Percentiles rank a stretch among this genome's conserved stretches.
phyloP scores from a whole-genome alignment of 352 stramenopile genomes.

The Phytopythium litorale region DNA sequence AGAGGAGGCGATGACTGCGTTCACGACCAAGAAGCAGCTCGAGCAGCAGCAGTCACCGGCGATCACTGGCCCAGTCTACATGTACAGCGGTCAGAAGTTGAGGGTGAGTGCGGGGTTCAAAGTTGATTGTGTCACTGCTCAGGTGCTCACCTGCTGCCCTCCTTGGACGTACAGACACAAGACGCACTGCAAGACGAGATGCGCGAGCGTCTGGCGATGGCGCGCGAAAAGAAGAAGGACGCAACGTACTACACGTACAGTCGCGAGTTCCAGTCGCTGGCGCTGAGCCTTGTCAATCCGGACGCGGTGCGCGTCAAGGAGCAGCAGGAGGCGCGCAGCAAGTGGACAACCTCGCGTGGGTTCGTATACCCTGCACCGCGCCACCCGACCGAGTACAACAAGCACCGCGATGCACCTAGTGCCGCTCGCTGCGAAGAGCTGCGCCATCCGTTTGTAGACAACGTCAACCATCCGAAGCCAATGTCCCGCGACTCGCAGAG shows the following conservation, averaged over 20 bases:
- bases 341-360: slow-evolving; percentile 82
- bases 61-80: slow-evolving; percentile 41
- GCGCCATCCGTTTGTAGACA: slow-evolving; percentile 78
- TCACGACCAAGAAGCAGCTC: slow-evolving; percentile 36
- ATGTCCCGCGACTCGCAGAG: slow-evolving; percentile 38
- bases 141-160: not conserved
- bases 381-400: slow-evolving; percentile 62
- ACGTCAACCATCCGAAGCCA: slow-evolving; percentile 64
- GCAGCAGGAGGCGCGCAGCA: slow-evolving; percentile 35
- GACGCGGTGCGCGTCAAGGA: slow-evolving; percentile 51
- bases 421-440: slow-evolving; percentile 83
- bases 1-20: slow-evolving; percentile 25
- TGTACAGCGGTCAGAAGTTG: slow-evolving; percentile 88
- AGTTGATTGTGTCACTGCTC: not conserved
- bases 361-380: slow-evolving; percentile 87
- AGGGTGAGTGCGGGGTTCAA: slow-evolving; percentile 26
- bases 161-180: slow-evolving; percentile 43
- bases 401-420: slow-evolving; percentile 64
- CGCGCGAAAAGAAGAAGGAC: slow-evolving; percentile 20
- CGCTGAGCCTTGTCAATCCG: slow-evolving; percentile 74
- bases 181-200: slow-evolving; percentile 82
- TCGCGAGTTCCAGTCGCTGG: slow-evolving; percentile 83
- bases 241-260: slow-evolving; percentile 86
- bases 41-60: slow-evolving; percentile 18
- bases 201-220: slow-evolving; percentile 51